phyloP scores from a whole-genome alignment of 148 eudicot genomes.

The Rhododendron ovatum region DNA sequence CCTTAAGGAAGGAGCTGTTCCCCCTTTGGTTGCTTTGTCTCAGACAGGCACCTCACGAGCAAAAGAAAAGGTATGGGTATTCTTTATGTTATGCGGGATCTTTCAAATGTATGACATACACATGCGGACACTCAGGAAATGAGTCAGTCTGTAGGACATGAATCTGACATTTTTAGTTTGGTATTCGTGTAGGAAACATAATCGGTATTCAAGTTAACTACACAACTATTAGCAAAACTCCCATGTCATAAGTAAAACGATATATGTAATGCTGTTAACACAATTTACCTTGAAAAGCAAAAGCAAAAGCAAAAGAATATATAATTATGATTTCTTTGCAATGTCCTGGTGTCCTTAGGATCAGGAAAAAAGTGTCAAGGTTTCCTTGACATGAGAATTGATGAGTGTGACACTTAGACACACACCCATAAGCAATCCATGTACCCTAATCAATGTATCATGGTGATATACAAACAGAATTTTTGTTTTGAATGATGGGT shows the following conservation, averaged over 20 bases:
- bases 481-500: neutral
- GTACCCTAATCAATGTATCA: neutral
- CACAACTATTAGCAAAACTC: neutral
- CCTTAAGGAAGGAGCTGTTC: conserved; percentile 83
- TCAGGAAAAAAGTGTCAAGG: neutral
- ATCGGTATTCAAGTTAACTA: neutral
- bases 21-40: conserved; percentile 77
- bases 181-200: neutral
- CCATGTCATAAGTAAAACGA: neutral
- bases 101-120: neutral
- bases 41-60: conserved; percentile 83
- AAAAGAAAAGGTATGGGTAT: conserved; percentile 61
- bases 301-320: neutral
- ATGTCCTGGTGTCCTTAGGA: neutral
- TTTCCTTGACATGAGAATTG: neutral
- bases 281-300: neutral
- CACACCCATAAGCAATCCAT: neutral
- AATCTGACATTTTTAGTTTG: neutral
- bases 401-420: neutral
- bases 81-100: neutral
- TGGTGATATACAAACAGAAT: neutral
- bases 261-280: neutral
- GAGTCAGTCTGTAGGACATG: neutral
- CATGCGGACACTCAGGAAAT: neutral
- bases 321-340: neutral